phyloP scores from a whole-genome alignment of 164 flowering plant genomes.

The Aristolochia californica region DNA sequence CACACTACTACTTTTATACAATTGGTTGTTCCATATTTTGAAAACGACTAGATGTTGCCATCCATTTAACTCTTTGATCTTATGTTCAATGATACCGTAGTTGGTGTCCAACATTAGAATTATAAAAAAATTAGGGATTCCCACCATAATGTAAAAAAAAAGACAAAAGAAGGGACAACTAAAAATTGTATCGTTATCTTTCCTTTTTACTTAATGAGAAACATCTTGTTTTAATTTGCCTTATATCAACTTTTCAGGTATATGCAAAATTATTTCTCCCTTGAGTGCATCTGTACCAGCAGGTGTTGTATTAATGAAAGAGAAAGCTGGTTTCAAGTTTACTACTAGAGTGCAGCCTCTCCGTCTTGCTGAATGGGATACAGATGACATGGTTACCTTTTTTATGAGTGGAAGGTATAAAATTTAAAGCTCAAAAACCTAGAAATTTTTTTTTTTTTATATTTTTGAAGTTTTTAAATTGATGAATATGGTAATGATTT shows the following conservation, averaged over 20 bases:
- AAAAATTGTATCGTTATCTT: background rate
- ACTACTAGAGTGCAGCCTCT: constrained; percentile 94
- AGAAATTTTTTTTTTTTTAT: background rate
- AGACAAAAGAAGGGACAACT: background rate
- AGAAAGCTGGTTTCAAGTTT: constrained; percentile 81
- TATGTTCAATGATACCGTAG: background rate
- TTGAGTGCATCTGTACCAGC: constrained; percentile 91
- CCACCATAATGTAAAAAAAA: background rate
- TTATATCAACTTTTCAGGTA: constrained; percentile 39
- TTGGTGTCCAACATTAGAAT: background rate
- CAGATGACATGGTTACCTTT: constrained; percentile 76
- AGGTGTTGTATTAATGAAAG: constrained; percentile 88
- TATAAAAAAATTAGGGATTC: background rate
- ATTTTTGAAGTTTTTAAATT: background rate
- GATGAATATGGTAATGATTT: constrained; percentile 14
- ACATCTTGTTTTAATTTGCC: too few relatives aligned
- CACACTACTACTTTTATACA: too few relatives aligned
- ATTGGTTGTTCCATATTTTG: too few relatives aligned
- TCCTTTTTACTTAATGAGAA: background rate
- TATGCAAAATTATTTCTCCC: constrained; percentile 96
- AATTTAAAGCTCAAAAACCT: background rate
- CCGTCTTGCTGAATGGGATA: constrained; percentile 92
- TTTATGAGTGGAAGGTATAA: constrained; percentile 92
- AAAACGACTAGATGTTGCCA: too few relatives aligned
- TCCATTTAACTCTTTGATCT: too few relatives aligned